Conservation (phyloP, 345 rosid genomes). For the Isatis tinctoria region DNA sequence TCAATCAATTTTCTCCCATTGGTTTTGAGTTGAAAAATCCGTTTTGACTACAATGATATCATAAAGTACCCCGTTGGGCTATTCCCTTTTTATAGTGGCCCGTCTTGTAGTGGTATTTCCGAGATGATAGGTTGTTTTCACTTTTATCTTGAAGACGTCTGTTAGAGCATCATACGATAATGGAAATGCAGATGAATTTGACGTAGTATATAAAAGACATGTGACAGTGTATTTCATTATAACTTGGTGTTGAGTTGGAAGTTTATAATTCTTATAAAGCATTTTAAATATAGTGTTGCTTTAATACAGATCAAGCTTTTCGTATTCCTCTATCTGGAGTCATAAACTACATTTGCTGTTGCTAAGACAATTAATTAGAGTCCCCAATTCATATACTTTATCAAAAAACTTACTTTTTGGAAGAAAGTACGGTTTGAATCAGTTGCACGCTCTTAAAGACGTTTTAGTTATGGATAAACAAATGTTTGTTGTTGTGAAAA, state of each 20-base stretch:
- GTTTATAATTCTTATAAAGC: background rate
- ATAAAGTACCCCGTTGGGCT: background rate
- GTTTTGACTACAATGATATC: background rate
- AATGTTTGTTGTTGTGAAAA: background rate
- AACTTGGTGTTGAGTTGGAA: background rate
- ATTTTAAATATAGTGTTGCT: too few relatives aligned
- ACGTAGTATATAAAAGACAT: background rate
- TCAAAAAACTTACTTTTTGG: too few relatives aligned
- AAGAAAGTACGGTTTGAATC: background rate
- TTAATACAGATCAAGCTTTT: background rate
- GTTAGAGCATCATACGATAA: too few relatives aligned
- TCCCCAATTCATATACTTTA: too few relatives aligned
- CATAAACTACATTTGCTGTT: too few relatives aligned
- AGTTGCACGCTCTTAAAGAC: background rate
- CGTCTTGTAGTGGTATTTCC: background rate
- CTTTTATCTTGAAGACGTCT: background rate
- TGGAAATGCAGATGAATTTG: background rate
- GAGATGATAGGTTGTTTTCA: background rate
- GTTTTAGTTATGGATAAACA: background rate
- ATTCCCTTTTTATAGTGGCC: background rate
- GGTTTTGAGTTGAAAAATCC: background rate
- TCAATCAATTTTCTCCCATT: background rate
- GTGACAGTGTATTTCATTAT: background rate
- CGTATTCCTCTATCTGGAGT: background rate
- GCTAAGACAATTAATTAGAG: background rate